Percentiles rank a stretch among this genome's conserved stretches.
Evolutionary conservation across 2,329 filamentous ascomycete species (phyloP).

Genomic region (Aspergillus aculeatinus): DNA sequence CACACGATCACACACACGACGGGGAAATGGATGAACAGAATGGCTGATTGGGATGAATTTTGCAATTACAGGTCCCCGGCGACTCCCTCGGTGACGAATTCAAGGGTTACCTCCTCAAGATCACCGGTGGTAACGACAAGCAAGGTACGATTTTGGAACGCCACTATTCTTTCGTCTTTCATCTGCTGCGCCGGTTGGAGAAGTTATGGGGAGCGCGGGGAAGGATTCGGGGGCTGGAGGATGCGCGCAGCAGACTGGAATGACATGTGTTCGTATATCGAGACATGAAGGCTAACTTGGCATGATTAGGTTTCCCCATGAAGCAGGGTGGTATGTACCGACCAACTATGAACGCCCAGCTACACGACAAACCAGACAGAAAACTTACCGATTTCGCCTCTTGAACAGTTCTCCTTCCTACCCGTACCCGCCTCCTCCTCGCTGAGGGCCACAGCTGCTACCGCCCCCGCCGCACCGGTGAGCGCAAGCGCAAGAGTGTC

Average conservation of each 20-base stretch:
- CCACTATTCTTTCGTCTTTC: not conserved
- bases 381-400: conserved; percentile 27
- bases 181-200: not conserved
- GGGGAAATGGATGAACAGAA: conserved; percentile 17
- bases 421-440: conserved; percentile 96
- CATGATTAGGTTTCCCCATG: conserved; percentile 80
- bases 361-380: conserved; percentile 16
- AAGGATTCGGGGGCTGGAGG: not conserved
- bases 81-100: conserved; percentile 98
- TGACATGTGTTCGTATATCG: not conserved
- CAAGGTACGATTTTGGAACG: conserved; percentile 58
- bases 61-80: conserved; percentile 67
- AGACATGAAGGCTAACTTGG: conserved; percentile 27
- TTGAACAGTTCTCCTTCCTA: conserved; percentile 73
- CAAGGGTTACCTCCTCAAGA: conserved; percentile 99
- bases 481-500: conserved; percentile 99
- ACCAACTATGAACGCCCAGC: conserved; percentile 27
- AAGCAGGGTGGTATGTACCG: conserved; percentile 79
- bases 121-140: conserved; percentile 99
- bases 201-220: not conserved
- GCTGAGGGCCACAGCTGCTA: conserved; percentile 97
- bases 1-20: not conserved
- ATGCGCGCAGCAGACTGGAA: not conserved
- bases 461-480: conserved; percentile 93
- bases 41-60: conserved; percentile 35